Evolutionary conservation across 768 basidiomycete genomes (phyloP), one percentile per base, ranked within the genome.

Genomic region (Boletus huronensis): DNA sequence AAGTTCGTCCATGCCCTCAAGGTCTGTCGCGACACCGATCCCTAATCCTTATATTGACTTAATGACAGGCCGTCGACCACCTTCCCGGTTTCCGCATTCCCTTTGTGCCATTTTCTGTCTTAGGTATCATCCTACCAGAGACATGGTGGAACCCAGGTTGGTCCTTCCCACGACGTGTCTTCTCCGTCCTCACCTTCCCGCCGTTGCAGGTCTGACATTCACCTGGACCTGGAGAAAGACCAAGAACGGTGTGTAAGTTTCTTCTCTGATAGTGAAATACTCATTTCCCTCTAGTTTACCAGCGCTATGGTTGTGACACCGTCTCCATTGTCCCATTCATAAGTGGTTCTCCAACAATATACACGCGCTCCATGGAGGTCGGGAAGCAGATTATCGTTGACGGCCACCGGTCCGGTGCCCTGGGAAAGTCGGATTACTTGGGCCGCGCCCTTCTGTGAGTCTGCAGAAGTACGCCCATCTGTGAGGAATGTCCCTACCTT

Each of bases 151-250:
- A 68, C 32, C 58, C 58, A 28, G 31, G 63, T 62, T 31, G 23
- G 52, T 48, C 13, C 5, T 29, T 55, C 41, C 16, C 34, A 26
- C 34, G 29, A 14, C 23, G 5, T 39, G 23, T 23, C 8, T 6
- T 50, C 23, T 36, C 32, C 31, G 4, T 13, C 25, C 29, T 56
- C 17, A 38, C 32, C 23, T 46, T 42, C 16, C n/a, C n/a, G n/a
- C n/a, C 26, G 23, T 5, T 13, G 14, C 5, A 65, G 63, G 65
- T 13, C 7, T 49, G 3, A 14, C 48, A 4, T 66, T 66, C 35
- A 42, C 59, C 23, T 68, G 65, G 64, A 54, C 56, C 32, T 66
- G 61, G 65, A 64, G 62, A 52, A 60, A 59, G 42, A 53, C 43
- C 6, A 65, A 31, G 28, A 66, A 63, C 23, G 25, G 64, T 54